Evolutionary conservation across 768 basidiomycete genomes (phyloP).

Genomic region (Trametes maxima): DNA sequence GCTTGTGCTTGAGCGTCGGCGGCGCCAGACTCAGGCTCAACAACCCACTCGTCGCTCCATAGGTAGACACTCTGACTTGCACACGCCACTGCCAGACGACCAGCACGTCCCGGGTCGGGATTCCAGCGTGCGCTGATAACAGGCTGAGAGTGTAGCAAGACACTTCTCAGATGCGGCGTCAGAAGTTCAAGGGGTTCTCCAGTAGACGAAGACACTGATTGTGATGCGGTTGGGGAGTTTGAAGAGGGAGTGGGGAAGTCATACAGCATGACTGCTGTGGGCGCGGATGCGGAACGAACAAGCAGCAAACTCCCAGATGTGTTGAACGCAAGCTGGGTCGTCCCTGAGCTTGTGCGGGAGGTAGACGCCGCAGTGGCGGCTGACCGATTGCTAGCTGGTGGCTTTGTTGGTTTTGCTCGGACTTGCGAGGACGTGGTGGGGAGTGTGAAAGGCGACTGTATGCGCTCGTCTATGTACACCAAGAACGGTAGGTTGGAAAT

Average conservation of each 20-base stretch:
- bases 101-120: constrained; percentile 69
- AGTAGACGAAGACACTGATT: background rate
- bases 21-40: constrained; percentile 38
- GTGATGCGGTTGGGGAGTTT: background rate
- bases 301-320: constrained; percentile 72
- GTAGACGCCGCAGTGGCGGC: constrained; percentile 39
- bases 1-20: constrained; percentile 32
- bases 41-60: constrained; percentile 84
- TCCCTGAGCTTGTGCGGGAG: constrained; percentile 19
- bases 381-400: constrained; percentile 50
- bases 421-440: constrained; percentile 50
- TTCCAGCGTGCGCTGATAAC: constrained; percentile 80
- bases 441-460: constrained; percentile 58
- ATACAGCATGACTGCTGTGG: constrained; percentile 22
- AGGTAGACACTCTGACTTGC: constrained; percentile 67
- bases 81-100: constrained; percentile 67
- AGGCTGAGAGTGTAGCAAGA: constrained; percentile 65
- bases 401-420: constrained; percentile 49
- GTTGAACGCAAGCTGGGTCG: constrained; percentile 81
- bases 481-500: background rate
- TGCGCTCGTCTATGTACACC: constrained; percentile 57
- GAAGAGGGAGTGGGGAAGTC: constrained; percentile 16
- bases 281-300: constrained; percentile 59
- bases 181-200: constrained; percentile 32
- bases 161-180: constrained; percentile 61